These are phyloP conservation scores for Cinnamomum chago DNA, from an alignment of 164 flowering plant genomes.

Conservation along the genomic window DNA sequence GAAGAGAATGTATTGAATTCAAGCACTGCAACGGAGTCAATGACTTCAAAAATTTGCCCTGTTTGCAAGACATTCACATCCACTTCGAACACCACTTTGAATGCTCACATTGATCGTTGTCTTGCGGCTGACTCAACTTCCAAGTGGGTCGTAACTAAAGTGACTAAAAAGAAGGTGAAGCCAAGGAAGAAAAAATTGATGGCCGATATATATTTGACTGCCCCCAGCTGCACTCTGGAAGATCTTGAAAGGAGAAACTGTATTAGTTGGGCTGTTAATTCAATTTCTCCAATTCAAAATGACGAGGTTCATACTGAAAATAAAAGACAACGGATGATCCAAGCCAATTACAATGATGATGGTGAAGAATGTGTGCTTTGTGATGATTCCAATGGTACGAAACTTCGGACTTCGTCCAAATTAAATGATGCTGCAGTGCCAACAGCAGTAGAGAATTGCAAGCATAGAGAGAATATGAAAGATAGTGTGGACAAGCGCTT, in stretches of 20 bases:
- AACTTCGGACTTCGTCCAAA: slow-evolving; percentile 69
- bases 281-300: slow-evolving; percentile 24
- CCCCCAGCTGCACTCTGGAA: slow-evolving; percentile 66
- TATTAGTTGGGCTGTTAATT: slow-evolving; percentile 52
- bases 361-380: slow-evolving; percentile 60
- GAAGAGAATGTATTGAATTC: slow-evolving; percentile 43
- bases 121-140: slow-evolving; percentile 60
- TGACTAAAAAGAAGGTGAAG: slow-evolving; percentile 53
- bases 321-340: slow-evolving; percentile 32
- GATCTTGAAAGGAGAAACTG: slow-evolving; percentile 93
- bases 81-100: slow-evolving; percentile 87
- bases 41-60: slow-evolving; percentile 89
- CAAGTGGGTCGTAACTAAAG: slow-evolving; percentile 32
- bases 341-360: slow-evolving; percentile 22
- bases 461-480: slow-evolving; percentile 22
- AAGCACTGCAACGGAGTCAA: slow-evolving; percentile 37
- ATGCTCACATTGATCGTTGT: slow-evolving; percentile 98
- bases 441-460: slow-evolving; percentile 25
- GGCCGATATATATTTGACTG: slow-evolving; percentile 68
- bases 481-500: slow-evolving; percentile 32
- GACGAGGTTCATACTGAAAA: slow-evolving; percentile 24
- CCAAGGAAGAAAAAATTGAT: slow-evolving; percentile 60
- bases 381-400: slow-evolving; percentile 74
- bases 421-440: slow-evolving; percentile 29
- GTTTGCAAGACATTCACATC: slow-evolving; percentile 87